Base-by-base conservation (phyloP, 2,329 filamentous ascomycete species). In the Colletotrichum truncatum region DNA sequence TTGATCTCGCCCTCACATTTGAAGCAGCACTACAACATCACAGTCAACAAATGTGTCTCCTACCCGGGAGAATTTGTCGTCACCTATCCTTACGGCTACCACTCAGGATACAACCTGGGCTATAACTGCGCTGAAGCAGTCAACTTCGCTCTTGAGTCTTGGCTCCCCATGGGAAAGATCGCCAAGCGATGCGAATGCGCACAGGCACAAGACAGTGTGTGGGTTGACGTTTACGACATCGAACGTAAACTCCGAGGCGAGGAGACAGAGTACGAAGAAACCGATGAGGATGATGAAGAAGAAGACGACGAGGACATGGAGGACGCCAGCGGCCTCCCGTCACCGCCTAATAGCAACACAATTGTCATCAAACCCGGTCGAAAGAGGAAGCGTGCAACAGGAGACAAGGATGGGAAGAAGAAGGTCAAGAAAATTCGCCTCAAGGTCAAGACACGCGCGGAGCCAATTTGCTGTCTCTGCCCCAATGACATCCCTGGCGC, bases 51-150 rank as follows among this genome's bases (percentile, higher is more conserved):
- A 74, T 87, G 97, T 67, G 93, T 98, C 11, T 97, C 97, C 52
- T 94, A 97, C 71, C 96, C 97, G 67, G 95, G 96, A 66, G 96
- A 99, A 74, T 99, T 99, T 69, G 94, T 99, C 67, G 97, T 99
- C 69, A 99, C 96, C 0, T 99, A 97, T 75, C 96, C 96, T 0
- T 99, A 98, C 73, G 96, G 96, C 21, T 99, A 99, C 76, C 96
- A 99, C 75, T 99, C 96, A 5, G 96, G 96, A 4, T 99, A 97
- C 78, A 99, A 99, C 72, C 83, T 99, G 36, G 96, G 97, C 14
- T 99, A 99, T 82, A 99, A 99, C 76, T 99, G 96, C 78, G 96
- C 96, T 26, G 96, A 99, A 76, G 97, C 96, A 7, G 96, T 99
- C 80, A 99, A 99, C 76, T 99, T 99, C 77, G 96, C 95, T 5